Evolutionary conservation across 768 basidiomycete genomes (phyloP).

Genomic region (Collybia nuda): DNA sequence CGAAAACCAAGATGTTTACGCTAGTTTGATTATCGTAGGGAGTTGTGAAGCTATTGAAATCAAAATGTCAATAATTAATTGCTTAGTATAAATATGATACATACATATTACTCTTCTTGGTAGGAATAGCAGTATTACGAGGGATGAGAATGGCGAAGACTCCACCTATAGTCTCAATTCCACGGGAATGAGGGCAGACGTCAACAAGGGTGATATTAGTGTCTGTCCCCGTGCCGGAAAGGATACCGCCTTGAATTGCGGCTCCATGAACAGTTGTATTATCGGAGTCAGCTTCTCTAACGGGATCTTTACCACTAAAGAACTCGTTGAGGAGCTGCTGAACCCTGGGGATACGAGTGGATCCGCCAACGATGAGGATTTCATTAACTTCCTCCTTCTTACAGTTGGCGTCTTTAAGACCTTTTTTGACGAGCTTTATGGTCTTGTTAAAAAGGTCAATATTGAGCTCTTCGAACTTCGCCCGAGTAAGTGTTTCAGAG

Average conservation of each 20-base stretch:
- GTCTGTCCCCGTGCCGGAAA: slow-evolving; percentile 61
- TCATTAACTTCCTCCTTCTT: slow-evolving; percentile 98
- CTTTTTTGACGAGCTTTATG: slow-evolving; percentile 98
- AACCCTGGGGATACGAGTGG: slow-evolving; percentile 71
- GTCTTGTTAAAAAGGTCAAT: slow-evolving; percentile 99
- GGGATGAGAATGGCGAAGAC: slow-evolving; percentile 56
- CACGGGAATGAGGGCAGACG: slow-evolving; percentile 52
- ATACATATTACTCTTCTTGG: slow-evolving; percentile 44
- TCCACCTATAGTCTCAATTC: slow-evolving; percentile 68
- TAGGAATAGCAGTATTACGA: slow-evolving; percentile 48
- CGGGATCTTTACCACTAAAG: slow-evolving; percentile 63
- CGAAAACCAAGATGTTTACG: slow-evolving; percentile 87
- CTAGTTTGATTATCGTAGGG: slow-evolving; percentile 87
- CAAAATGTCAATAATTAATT: slow-evolving; percentile 45
- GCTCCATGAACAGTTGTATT: slow-evolving; percentile 77
- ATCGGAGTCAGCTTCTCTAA: slow-evolving; percentile 68
- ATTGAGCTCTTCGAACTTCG: slow-evolving; percentile 51
- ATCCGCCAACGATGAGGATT: slow-evolving; percentile 59
- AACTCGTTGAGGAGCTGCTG: slow-evolving; percentile 65
- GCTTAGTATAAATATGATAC: slow-evolving; percentile 1
- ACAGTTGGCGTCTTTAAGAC: slow-evolving; percentile 94
- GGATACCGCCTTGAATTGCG: slow-evolving; percentile 93
- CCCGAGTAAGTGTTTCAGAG: slow-evolving; percentile 93
- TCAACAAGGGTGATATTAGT: slow-evolving; percentile 63
- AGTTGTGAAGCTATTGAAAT: slow-evolving; percentile 86